These are phyloP conservation scores for Cicer judaicum DNA, from an alignment of 306 rosid genomes.

Conservation along the genomic window DNA sequence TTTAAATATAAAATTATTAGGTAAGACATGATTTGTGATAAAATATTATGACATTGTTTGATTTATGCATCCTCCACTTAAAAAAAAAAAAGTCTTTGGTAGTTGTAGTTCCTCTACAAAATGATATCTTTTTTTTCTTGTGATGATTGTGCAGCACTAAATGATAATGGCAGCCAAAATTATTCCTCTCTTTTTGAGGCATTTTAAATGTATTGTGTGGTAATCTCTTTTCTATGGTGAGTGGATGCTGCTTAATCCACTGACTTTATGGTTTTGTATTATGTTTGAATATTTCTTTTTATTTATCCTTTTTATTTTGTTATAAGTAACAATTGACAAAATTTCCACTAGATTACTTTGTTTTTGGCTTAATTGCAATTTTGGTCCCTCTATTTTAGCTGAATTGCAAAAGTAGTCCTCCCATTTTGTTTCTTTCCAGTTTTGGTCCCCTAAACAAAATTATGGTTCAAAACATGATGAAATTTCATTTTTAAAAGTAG, in stretches of 20 bases:
- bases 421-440: too few relatives aligned
- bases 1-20: background rate
- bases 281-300: background rate
- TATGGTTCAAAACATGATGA: too few relatives aligned
- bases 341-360: too few relatives aligned
- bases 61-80: background rate
- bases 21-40: too few relatives aligned
- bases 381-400: too few relatives aligned
- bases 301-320: too few relatives aligned
- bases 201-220: background rate
- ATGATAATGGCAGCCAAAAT: background rate
- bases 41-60: background rate
- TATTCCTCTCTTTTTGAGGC: constrained; percentile 6
- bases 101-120: constrained; percentile 1
- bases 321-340: too few relatives aligned
- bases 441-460: too few relatives aligned
- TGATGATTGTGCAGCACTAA: background rate
- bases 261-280: background rate
- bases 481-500: too few relatives aligned
- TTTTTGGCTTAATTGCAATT: too few relatives aligned
- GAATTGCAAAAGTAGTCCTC: too few relatives aligned
- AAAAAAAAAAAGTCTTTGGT: background rate
- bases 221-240: background rate
- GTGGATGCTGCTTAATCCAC: constrained; percentile 14
- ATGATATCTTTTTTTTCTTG: background rate